Percentiles rank a stretch among this genome's conserved stretches.
phyloP scores from a whole-genome alignment of 495 filamentous ascomycete species.

The Rostrohypoxylon terebratum region DNA sequence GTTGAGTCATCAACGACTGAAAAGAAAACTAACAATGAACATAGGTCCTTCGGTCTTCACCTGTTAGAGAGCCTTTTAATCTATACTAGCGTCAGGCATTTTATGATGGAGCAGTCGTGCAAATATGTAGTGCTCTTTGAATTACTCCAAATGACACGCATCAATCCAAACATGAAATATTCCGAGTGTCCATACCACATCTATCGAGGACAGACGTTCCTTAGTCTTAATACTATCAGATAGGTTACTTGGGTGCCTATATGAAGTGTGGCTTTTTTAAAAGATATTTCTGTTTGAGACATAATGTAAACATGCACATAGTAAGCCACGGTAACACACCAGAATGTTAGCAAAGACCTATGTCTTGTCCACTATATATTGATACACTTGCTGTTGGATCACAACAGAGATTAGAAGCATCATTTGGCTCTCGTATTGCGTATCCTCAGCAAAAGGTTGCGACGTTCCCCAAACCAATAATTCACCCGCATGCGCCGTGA shows the following conservation, averaged over 20 bases:
- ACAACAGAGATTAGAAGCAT: slow-evolving; percentile 2
- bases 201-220: no score
- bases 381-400: slow-evolving; percentile 24
- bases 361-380: slow-evolving; percentile 44
- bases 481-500: slow-evolving; percentile 35
- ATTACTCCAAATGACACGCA: no score
- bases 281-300: neutral
- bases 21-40: neutral
- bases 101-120: neutral
- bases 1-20: neutral
- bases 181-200: no score
- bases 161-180: no score
- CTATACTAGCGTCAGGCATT: neutral
- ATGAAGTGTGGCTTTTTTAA: no score
- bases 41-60: slow-evolving; percentile 35
- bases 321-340: neutral
- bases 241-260: no score
- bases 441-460: neutral
- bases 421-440: neutral
- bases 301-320: neutral
- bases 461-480: slow-evolving; percentile 35
- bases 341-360: slow-evolving; percentile 26
- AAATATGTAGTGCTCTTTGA: neutral
- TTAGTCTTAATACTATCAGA: neutral
- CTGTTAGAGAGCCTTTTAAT: slow-evolving; percentile 19